Conservation (phyloP, 1,284 basidiomycete genomes). For the Abortiporus biennis region DNA sequence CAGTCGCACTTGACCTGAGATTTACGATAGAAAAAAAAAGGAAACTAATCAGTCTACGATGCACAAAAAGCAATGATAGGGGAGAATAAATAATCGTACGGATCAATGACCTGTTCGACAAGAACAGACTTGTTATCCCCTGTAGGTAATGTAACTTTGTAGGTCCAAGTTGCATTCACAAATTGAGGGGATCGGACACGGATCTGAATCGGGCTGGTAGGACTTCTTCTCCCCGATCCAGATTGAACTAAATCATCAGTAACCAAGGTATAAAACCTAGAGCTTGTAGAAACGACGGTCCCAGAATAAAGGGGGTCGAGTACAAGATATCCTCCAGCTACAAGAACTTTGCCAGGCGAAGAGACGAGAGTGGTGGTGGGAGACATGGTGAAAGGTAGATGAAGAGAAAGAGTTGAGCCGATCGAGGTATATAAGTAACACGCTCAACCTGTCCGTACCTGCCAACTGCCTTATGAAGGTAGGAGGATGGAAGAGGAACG, state of each 20-base stretch:
- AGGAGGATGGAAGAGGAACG: no score
- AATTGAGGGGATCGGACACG: conserved; percentile 92
- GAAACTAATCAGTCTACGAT: background rate
- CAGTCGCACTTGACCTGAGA: background rate
- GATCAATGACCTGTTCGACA: conserved; percentile 38
- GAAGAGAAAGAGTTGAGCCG: background rate
- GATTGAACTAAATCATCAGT: conserved; percentile 18
- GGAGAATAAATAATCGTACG: conserved; percentile 15
- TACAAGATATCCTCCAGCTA: conserved; percentile 93
- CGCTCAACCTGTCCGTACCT: no score
- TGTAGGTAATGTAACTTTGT: conserved; percentile 37
- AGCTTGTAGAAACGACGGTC: conserved; percentile 84
- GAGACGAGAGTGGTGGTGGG: conserved; percentile 70
- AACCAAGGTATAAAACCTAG: conserved; percentile 85
- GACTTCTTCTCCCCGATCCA: conserved; percentile 6
- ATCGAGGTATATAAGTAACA: background rate
- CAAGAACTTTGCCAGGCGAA: conserved; percentile 91
- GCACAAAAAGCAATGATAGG: background rate
- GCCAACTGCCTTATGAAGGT: no score
- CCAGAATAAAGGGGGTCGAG: conserved; percentile 82
- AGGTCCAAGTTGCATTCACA: conserved; percentile 72
- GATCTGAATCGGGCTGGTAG: conserved; percentile 37
- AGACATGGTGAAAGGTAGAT: conserved; percentile 27
- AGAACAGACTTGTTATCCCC: conserved; percentile 32
- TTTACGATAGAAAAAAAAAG: background rate